Evolutionary conservation across 2,329 filamentous ascomycete species (phyloP).

Genomic region (Nemania sp.): DNA sequence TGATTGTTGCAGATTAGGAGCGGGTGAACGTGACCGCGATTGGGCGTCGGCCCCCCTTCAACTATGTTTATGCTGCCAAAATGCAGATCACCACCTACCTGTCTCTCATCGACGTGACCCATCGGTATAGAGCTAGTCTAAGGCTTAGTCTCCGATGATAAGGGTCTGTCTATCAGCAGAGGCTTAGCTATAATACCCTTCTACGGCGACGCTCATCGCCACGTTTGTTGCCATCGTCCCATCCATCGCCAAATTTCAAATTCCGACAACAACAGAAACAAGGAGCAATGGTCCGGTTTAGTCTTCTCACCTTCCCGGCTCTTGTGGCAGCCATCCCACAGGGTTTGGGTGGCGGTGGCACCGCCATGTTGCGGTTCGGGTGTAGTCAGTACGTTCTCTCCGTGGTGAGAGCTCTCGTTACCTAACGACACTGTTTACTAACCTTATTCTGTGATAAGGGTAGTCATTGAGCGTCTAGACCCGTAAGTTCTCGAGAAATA

Average conservation of each 20-base stretch:
- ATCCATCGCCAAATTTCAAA: neutral
- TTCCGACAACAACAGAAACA: neutral
- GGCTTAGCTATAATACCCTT: constrained; percentile 8
- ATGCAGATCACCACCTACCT: neutral
- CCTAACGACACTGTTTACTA: constrained; percentile 5
- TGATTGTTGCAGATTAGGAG: constrained; percentile 23
- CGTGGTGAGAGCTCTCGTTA: neutral
- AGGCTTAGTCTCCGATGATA: neutral
- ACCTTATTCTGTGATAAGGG: constrained; percentile 46
- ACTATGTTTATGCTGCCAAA: neutral
- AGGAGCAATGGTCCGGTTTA: constrained; percentile 41
- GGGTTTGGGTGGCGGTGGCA: constrained; percentile 38
- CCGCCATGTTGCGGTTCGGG: constrained; percentile 45
- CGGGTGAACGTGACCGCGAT: neutral
- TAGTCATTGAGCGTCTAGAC: constrained; percentile 39
- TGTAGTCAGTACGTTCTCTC: constrained; percentile 41
- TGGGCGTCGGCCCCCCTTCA: neutral
- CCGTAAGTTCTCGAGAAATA: constrained; percentile 29
- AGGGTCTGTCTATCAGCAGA: neutral
- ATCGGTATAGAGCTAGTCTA: neutral
- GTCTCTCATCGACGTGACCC: neutral
- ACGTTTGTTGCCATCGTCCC: constrained; percentile 5
- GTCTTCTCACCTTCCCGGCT: constrained; percentile 36
- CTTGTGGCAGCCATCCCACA: constrained; percentile 41
- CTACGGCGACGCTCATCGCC: neutral